A percentile compares a stretch with the other conserved stretches of the same genome.
Conservation (phyloP, 495 filamentous ascomycete genomes). For the Annulohypoxylon nitens region DNA sequence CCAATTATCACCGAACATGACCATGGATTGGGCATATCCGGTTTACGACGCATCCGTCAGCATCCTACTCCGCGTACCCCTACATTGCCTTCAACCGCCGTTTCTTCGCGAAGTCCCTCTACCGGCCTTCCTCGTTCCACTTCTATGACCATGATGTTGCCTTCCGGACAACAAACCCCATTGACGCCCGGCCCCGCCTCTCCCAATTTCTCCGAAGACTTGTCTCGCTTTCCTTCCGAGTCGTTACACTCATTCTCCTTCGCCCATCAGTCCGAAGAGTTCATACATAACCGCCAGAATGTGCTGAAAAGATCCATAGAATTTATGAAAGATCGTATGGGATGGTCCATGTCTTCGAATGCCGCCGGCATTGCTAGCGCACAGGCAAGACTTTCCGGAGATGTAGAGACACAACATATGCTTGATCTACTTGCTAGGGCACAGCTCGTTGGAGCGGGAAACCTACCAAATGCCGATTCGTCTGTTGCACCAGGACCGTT, state of each 20-base stretch:
- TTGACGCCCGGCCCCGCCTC: conserved; percentile 72
- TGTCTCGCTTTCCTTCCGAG: conserved; percentile 92
- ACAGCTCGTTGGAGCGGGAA: conserved; percentile 74
- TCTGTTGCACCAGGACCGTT: conserved; percentile 68
- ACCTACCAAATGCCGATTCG: conserved; percentile 58
- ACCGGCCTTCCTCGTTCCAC: conserved; percentile 70
- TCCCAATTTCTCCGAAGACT: conserved; percentile 85
- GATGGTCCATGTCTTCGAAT: conserved; percentile 73
- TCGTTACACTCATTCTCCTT: conserved; percentile 99
- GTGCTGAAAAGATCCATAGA: conserved; percentile 94
- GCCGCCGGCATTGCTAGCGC: conserved; percentile 77
- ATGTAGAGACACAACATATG: conserved; percentile 90
- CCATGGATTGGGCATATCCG: conserved; percentile 73
- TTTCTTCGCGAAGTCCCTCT: conserved; percentile 72
- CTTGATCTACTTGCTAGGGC: conserved; percentile 86
- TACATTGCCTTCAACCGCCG: conserved; percentile 69
- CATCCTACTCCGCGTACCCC: conserved; percentile 72
- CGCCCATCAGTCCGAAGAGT: conserved; percentile 93
- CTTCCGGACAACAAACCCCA: conserved; percentile 53
- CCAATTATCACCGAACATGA: conserved; percentile 70
- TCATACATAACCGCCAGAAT: conserved; percentile 90
- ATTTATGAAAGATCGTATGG: conserved; percentile 95
- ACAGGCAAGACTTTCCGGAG: conserved; percentile 83
- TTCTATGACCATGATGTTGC: conserved; percentile 70
- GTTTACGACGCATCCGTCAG: conserved; percentile 92